Evolutionary conservation across 768 basidiomycete species (phyloP).

Genomic region (Pisolithus sp.): DNA sequence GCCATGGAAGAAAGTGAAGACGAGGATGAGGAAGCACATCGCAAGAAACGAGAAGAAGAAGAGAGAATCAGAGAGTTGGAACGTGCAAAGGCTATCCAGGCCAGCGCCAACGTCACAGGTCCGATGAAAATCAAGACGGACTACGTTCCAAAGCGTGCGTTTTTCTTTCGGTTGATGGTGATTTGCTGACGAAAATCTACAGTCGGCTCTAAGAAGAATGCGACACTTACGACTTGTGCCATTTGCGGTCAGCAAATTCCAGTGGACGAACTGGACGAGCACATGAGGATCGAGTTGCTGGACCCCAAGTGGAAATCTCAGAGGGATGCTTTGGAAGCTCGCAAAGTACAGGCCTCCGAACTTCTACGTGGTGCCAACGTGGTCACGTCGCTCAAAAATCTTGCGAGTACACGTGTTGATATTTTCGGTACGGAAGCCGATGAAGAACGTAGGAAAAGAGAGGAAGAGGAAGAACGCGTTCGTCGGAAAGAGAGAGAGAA

Average conservation of each 20-base stretch:
- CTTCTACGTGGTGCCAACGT: conserved; percentile 90
- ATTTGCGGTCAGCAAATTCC: conserved; percentile 97
- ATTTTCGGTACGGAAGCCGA: conserved; percentile 94
- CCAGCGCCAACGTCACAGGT: conserved; percentile 66
- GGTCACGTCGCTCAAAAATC: conserved; percentile 84
- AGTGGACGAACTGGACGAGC: conserved; percentile 92
- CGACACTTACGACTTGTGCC: conserved; percentile 77
- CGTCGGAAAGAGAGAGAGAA: conserved; percentile 86
- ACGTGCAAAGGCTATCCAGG: conserved; percentile 74
- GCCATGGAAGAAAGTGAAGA: conserved; percentile 78
- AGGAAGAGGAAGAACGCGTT: conserved; percentile 81
- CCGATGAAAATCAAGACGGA: conserved; percentile 95
- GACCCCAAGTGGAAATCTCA: conserved; percentile 99
- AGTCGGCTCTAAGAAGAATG: conserved; percentile 62
- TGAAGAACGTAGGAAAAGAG: conserved; percentile 79
- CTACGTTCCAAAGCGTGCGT: conserved; percentile 88
- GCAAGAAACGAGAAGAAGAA: conserved; percentile 59
- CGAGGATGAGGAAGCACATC: conserved; percentile 62
- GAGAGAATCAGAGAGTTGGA: conserved; percentile 66
- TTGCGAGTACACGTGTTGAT: conserved; percentile 94
- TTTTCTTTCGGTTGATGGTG: conserved; percentile 2
- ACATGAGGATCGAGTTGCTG: conserved; percentile 96
- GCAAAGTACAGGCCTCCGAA: conserved; percentile 85
- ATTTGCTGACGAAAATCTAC: conserved; percentile 7
- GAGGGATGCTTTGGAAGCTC: conserved; percentile 79